These are phyloP conservation scores for Priceomyces castillae DNA, from an alignment of 805 yeast genomes.

Conservation along the genomic window DNA sequence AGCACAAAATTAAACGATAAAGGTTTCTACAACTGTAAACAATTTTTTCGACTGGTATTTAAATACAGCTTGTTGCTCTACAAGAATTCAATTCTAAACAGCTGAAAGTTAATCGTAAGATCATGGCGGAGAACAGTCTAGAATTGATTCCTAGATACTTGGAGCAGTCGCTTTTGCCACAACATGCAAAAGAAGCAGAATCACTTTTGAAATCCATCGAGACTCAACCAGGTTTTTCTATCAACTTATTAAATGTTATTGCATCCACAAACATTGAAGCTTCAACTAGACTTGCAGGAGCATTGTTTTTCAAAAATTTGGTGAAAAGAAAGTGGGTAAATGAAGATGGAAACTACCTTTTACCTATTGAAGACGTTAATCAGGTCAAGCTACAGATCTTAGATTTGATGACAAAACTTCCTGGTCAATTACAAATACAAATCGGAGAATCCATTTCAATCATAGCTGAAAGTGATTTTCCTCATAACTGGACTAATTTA, in stretches of 20 bases:
- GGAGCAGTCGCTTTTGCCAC: conserved; percentile 63
- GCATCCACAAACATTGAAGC: conserved; percentile 54
- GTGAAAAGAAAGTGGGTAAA: conserved; percentile 85
- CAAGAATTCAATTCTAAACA: background rate
- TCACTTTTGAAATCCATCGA: conserved; percentile 62
- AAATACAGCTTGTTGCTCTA: background rate
- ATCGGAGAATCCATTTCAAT: conserved; percentile 90
- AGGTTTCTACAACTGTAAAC: background rate
- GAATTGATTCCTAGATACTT: conserved; percentile 53
- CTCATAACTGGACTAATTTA: conserved; percentile 80
- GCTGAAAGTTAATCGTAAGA: background rate
- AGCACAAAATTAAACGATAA: conserved; percentile 1
- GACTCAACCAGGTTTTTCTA: conserved; percentile 66
- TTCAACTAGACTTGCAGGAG: conserved; percentile 78
- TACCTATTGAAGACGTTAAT: conserved; percentile 58
- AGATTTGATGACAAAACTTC: conserved; percentile 80
- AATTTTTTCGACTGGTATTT: background rate
- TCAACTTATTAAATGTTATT: conserved; percentile 72
- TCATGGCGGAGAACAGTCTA: conserved; percentile 36
- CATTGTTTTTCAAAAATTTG: conserved; percentile 85
- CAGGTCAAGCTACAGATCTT: conserved; percentile 75
- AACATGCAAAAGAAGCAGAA: conserved; percentile 67
- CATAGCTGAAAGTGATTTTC: conserved; percentile 96
- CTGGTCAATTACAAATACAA: conserved; percentile 81
- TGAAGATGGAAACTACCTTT: conserved; percentile 76